Evolutionary conservation across 495 filamentous ascomycete species (phyloP).

Genomic region (Clohesyomyces aquaticus): DNA sequence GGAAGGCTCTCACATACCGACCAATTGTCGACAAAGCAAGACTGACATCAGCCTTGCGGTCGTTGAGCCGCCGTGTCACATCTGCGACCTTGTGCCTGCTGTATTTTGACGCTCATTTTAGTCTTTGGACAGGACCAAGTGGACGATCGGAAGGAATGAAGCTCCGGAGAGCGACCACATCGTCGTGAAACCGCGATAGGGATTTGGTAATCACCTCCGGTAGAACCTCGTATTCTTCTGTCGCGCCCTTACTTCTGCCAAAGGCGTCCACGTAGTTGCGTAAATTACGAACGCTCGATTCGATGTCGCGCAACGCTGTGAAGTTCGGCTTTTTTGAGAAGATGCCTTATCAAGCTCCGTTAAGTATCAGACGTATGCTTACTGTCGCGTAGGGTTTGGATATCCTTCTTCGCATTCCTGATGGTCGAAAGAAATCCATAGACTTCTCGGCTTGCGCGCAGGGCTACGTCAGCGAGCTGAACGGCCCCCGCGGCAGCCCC

Average conservation of each 20-base stretch:
- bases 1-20: constrained; percentile 1
- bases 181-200: constrained; percentile 4
- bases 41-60: constrained; percentile 7
- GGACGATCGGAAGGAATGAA: constrained; percentile 9
- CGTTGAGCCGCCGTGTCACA: constrained; percentile 1
- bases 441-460: constrained; percentile 10
- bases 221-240: constrained; percentile 12
- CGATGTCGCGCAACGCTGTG: constrained; percentile 14
- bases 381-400: constrained; percentile 6
- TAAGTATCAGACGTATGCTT: not conserved
- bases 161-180: not conserved
- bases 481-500: constrained; percentile 12
- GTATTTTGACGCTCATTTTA: constrained; percentile 17
- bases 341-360: not conserved
- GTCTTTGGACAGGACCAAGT: not conserved
- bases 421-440: constrained; percentile 16
- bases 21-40: constrained; percentile 4
- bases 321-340: constrained; percentile 1
- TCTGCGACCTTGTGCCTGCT: constrained; percentile 10
- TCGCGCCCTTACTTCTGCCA: constrained; percentile 5
- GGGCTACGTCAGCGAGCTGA: constrained; percentile 20
- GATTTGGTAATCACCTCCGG: constrained; percentile 1
- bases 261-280: constrained; percentile 22
- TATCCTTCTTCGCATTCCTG: constrained; percentile 16
- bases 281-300: constrained; percentile 12